phyloP scores from a whole-genome alignment of 1,139 yeast genomes.

The Yamadazyma aaseri region DNA sequence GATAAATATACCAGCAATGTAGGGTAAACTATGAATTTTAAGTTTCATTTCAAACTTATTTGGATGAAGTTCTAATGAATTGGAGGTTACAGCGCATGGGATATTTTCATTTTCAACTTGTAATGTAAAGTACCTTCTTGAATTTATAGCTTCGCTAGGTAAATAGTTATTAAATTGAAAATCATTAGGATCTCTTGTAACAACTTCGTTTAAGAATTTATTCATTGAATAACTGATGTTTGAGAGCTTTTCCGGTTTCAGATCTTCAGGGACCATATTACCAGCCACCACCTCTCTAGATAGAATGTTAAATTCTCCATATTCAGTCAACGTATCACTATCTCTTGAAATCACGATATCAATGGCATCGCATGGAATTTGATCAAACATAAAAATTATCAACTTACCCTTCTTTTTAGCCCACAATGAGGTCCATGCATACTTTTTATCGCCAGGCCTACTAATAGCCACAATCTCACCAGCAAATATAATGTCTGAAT shows the following conservation, averaged over 20 bases:
- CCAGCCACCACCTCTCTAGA: slow-evolving; percentile 45
- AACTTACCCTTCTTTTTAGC: slow-evolving; percentile 72
- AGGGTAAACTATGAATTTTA: slow-evolving; percentile 74
- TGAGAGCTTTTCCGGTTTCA: slow-evolving; percentile 20
- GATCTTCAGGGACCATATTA: slow-evolving; percentile 27
- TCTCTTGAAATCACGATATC: slow-evolving; percentile 51
- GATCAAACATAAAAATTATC: slow-evolving; percentile 83
- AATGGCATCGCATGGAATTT: slow-evolving; percentile 78
- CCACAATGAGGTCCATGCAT: slow-evolving; percentile 85
- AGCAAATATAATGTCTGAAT: slow-evolving; percentile 38
- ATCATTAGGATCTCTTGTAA: slow-evolving; percentile 19
- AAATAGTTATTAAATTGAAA: slow-evolving; percentile 14
- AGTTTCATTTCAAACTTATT: slow-evolving; percentile 46
- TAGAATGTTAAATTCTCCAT: slow-evolving; percentile 27
- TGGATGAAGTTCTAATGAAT: slow-evolving; percentile 47
- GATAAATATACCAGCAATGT: slow-evolving; percentile 83
- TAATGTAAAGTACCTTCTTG: slow-evolving; percentile 61
- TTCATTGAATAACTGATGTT: slow-evolving; percentile 35
- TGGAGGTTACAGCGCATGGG: slow-evolving; percentile 73
- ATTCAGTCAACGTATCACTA: slow-evolving; percentile 4
- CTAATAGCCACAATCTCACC: slow-evolving; percentile 60
- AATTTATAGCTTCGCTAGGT: slow-evolving; percentile 52
- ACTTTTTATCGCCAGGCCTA: slow-evolving; percentile 47
- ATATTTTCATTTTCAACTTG: slow-evolving; percentile 43
- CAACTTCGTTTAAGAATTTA: slow-evolving; percentile 18